Percentiles rank a stretch among this genome's conserved stretches.
Evolutionary conservation across 2,329 filamentous ascomycete genomes (phyloP).

Genomic region (Magnaporthiopsis incrustans): DNA sequence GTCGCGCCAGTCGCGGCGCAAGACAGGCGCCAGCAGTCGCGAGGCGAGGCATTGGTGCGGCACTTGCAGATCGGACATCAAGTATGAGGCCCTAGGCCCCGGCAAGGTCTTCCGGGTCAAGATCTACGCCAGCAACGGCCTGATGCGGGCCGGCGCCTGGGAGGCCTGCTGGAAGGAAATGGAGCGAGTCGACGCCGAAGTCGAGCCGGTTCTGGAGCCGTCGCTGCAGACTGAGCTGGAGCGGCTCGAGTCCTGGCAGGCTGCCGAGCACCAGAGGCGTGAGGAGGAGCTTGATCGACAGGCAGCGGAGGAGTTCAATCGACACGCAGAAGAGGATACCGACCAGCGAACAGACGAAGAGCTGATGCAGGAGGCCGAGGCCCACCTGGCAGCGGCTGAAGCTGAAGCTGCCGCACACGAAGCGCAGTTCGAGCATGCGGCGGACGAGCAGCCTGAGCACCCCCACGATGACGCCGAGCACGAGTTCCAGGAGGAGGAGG

Average conservation of each 20-base stretch:
- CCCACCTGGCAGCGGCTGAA: conserved; percentile 10
- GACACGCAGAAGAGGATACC: conserved; percentile 20
- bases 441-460: neutral
- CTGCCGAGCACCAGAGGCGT: conserved; percentile 31
- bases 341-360: conserved; percentile 12
- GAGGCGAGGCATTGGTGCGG: conserved; percentile 46
- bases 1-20: neutral
- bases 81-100: conserved; percentile 42
- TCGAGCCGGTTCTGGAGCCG: conserved; percentile 64
- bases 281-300: conserved; percentile 24
- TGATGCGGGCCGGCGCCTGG: conserved; percentile 91
- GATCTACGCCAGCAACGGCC: conserved; percentile 87
- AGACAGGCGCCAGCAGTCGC: neutral
- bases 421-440: neutral
- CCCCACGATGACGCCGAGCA: neutral
- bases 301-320: conserved; percentile 23
- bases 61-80: conserved; percentile 47
- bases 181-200: conserved; percentile 95
- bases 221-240: conserved; percentile 53
- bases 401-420: neutral
- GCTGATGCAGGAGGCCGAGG: conserved; percentile 22
- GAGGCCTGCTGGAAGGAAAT: conserved; percentile 92
- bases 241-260: conserved; percentile 33
- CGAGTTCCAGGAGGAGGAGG: neutral
- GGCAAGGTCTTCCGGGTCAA: conserved; percentile 67